Evolutionary conservation across 768 basidiomycete species (phyloP).

Genomic region (Asterophora parasitica): DNA sequence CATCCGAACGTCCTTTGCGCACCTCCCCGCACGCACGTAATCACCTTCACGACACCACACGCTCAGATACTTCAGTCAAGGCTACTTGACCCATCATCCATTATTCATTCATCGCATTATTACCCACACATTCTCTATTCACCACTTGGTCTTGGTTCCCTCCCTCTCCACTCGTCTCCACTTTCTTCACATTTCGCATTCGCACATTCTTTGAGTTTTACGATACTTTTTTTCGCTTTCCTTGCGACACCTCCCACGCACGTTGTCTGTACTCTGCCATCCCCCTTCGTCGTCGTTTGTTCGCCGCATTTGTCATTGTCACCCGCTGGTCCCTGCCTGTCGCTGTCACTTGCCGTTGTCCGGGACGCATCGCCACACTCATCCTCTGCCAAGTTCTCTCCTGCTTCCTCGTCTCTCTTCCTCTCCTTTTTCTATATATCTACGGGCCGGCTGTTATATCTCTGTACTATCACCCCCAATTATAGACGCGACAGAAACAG

Average conservation of each 20-base stretch:
- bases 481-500: slow-evolving; percentile 16
- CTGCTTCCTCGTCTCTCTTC: slow-evolving; percentile 3
- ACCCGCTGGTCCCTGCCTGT: slow-evolving; percentile 3
- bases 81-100: slow-evolving; percentile 5
- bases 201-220: slow-evolving; percentile 1
- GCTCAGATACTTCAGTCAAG: slow-evolving; percentile 1
- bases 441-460: slow-evolving; percentile 18
- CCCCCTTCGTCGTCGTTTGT: slow-evolving; percentile 4
- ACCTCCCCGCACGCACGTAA: background rate
- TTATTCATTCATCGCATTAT: slow-evolving; percentile 8
- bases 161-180: slow-evolving; percentile 4
- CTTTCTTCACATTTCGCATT: slow-evolving; percentile 7
- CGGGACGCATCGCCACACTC: slow-evolving; percentile 5
- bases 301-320: background rate
- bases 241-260: slow-evolving; percentile 11
- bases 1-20: background rate
- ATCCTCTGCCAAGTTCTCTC: background rate
- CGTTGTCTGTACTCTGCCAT: slow-evolving; percentile 5
- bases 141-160: too few species aligned
- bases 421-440: slow-evolving; percentile 11
- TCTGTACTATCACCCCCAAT: slow-evolving; percentile 18
- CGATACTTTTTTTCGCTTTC: background rate
- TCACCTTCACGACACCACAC: slow-evolving; percentile 1
- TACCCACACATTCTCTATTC: slow-evolving; percentile 8
- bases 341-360: slow-evolving; percentile 8